A percentile compares a stretch with the other conserved stretches of the same genome.
These are phyloP conservation scores for Fusarium sp. DNA, from an alignment of 2,329 filamentous ascomycete species.

Conservation along the genomic window DNA sequence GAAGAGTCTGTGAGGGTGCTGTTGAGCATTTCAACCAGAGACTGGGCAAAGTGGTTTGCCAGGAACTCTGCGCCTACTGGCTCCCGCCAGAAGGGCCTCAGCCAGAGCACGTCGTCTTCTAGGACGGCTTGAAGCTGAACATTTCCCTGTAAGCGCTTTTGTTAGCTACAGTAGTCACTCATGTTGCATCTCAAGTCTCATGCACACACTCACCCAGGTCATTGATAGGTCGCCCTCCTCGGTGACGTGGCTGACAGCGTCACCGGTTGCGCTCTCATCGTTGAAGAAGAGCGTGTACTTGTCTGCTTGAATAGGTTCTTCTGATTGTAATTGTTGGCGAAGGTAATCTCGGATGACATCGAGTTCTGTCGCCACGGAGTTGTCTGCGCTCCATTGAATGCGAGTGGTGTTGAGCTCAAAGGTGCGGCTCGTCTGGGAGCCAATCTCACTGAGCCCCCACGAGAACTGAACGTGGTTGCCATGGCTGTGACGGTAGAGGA, in stretches of 20 bases:
- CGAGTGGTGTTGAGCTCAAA: constrained; percentile 41
- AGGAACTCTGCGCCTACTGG: constrained; percentile 41
- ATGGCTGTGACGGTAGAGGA: constrained; percentile 40
- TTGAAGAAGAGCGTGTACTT: constrained; percentile 37
- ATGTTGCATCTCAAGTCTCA: neutral
- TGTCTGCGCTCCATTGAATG: constrained; percentile 33
- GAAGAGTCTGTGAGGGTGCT: constrained; percentile 31
- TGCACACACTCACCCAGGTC: constrained; percentile 35
- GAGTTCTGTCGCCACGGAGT: constrained; percentile 33
- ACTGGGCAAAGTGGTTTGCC: constrained; percentile 39
- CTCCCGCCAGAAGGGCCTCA: constrained; percentile 40
- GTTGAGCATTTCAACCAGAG: constrained; percentile 41
- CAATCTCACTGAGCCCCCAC: constrained; percentile 36
- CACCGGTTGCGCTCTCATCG: constrained; percentile 36
- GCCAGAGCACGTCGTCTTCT: constrained; percentile 32
- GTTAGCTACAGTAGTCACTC: constrained; percentile 12
- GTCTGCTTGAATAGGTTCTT: constrained; percentile 4
- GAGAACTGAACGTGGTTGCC: constrained; percentile 42
- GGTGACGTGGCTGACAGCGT: constrained; percentile 16
- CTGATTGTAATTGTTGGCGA: constrained; percentile 24
- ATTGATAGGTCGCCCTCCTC: constrained; percentile 28
- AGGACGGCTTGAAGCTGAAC: constrained; percentile 39
- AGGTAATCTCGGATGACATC: constrained; percentile 31
- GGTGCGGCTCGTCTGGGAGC: constrained; percentile 20
- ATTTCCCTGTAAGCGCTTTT: constrained; percentile 30